Conservation (phyloP, 148 eudicot genomes). For the Chenopodium formosanum region DNA sequence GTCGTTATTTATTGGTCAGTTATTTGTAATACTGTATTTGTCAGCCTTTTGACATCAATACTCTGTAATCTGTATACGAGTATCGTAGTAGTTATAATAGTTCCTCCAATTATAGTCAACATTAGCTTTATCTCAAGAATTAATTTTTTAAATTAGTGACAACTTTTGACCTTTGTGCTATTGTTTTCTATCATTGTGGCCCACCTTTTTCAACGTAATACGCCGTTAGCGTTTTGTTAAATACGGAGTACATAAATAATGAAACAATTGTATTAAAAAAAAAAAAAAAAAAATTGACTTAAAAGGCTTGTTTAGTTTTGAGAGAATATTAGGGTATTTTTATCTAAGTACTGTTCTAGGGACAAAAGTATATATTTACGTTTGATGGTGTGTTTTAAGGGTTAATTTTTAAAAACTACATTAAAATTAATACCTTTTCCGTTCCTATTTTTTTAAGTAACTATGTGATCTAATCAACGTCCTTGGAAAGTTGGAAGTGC, state of each 20-base stretch:
- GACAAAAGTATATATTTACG: no score
- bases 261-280: background rate
- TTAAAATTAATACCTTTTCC: no score
- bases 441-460: no score
- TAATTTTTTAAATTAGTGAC: background rate
- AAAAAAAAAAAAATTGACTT: no score
- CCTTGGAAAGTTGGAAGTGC: no score
- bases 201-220: background rate
- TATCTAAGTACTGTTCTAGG: no score
- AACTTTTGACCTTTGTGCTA: conserved; percentile 7
- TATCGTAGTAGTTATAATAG: background rate
- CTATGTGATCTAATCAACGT: no score
- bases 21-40: no score
- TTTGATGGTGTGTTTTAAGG: no score
- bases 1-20: no score
- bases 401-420: no score
- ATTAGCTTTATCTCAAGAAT: background rate
- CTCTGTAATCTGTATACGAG: background rate
- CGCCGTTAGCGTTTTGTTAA: background rate
- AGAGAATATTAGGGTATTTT: background rate
- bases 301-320: background rate
- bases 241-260: background rate
- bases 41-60: no score
- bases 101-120: background rate
- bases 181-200: background rate